Evolutionary conservation across 805 yeast genomes (phyloP).

Genomic region (Yamadazyma philogaea): DNA sequence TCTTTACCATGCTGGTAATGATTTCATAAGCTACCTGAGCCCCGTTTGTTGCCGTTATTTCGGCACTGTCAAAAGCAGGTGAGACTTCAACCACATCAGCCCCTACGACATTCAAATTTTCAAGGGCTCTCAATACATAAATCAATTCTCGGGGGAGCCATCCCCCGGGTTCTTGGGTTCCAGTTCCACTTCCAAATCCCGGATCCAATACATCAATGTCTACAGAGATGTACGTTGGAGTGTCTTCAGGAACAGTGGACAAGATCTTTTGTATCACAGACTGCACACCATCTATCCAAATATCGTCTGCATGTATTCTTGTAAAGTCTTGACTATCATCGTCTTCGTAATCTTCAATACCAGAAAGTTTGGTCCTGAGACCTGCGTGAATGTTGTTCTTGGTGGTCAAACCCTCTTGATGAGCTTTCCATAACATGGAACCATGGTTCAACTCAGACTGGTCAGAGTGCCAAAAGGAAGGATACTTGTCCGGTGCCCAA

Average conservation of each 20-base stretch:
- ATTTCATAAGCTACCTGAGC: slow-evolving; percentile 71
- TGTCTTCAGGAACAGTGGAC: slow-evolving; percentile 53
- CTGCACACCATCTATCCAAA: slow-evolving; percentile 65
- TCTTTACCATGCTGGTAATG: slow-evolving; percentile 71
- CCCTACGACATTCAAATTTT: slow-evolving; percentile 47
- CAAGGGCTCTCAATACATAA: slow-evolving; percentile 45
- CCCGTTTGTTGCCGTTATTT: slow-evolving; percentile 64
- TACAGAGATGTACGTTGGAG: slow-evolving; percentile 74
- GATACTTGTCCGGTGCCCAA: slow-evolving; percentile 71
- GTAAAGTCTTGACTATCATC: slow-evolving; percentile 68
- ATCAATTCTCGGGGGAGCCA: slow-evolving; percentile 54
- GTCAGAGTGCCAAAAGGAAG: slow-evolving; percentile 57
- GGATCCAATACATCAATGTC: slow-evolving; percentile 68
- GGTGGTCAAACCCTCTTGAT: slow-evolving; percentile 61
- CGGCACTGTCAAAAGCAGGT: slow-evolving; percentile 64
- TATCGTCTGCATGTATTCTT: slow-evolving; percentile 69
- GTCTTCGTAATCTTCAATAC: slow-evolving; percentile 60
- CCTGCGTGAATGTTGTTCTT: slow-evolving; percentile 71
- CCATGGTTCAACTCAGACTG: slow-evolving; percentile 73
- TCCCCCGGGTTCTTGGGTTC: slow-evolving; percentile 60
- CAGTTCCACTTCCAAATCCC: slow-evolving; percentile 57
- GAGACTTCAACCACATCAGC: slow-evolving; percentile 60
- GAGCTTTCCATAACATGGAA: slow-evolving; percentile 82
- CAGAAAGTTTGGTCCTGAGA: slow-evolving; percentile 68
- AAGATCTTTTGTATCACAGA: slow-evolving; percentile 51